phyloP scores from a whole-genome alignment of 768 basidiomycete genomes.

The Termitomyces sp. region DNA sequence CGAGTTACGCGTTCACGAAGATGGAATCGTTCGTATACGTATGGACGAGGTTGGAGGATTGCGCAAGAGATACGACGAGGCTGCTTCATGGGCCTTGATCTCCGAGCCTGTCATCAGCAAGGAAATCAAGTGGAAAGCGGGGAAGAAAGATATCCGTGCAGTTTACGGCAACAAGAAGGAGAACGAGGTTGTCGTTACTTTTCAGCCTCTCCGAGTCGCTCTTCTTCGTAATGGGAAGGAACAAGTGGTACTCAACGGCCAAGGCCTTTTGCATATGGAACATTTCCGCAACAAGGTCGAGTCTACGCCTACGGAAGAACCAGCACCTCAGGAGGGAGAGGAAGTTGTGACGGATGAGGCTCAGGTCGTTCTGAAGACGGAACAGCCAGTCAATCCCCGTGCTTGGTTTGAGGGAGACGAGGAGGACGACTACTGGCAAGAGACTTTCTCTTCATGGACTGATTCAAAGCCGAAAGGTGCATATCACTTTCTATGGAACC shows the following conservation, averaged over 20 bases:
- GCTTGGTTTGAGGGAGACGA: conserved; percentile 88
- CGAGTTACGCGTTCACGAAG: conserved; percentile 77
- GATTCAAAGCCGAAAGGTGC: conserved; percentile 95
- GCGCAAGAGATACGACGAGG: conserved; percentile 85
- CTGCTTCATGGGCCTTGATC: conserved; percentile 83
- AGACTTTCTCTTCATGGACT: conserved; percentile 80
- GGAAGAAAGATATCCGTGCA: conserved; percentile 59
- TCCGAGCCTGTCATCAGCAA: conserved; percentile 62
- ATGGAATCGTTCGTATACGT: conserved; percentile 87
- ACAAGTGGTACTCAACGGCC: conserved; percentile 85
- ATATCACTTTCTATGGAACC: background rate
- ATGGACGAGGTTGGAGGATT: conserved; percentile 85
- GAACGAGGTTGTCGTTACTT: conserved; percentile 63
- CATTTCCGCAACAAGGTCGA: conserved; percentile 75
- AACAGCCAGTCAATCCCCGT: conserved; percentile 39
- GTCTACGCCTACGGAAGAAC: conserved; percentile 36
- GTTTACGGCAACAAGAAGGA: conserved; percentile 60
- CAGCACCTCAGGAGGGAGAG: conserved; percentile 37
- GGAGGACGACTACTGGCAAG: conserved; percentile 88
- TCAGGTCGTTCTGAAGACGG: conserved; percentile 47
- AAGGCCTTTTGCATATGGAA: conserved; percentile 94
- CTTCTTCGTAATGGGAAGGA: conserved; percentile 71
- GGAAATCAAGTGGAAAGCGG: conserved; percentile 56
- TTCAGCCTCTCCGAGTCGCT: conserved; percentile 70
- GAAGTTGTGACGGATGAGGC: conserved; percentile 29